Evolutionary conservation across 192 early-diverging fungal species (phyloP), one percentile per base, ranked within the genome.

Genomic region (Coemansia sp.): DNA sequence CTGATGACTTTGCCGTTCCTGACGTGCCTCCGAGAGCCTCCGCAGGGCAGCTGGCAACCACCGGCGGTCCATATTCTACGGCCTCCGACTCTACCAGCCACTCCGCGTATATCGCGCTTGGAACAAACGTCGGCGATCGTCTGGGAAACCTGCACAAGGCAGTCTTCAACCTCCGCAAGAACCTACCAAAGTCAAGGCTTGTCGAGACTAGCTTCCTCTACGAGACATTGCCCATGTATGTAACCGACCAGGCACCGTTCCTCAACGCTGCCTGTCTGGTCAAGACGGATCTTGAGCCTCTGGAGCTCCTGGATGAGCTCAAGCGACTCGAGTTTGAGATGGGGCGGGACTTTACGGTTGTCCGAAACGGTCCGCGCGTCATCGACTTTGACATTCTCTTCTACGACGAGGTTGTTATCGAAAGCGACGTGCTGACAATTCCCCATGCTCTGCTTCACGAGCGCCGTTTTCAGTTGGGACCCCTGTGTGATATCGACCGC

Each of bases 341-440:
- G 79, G 95, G 95, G 15, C 85, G 98, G 23, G 81, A 88, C 65
- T 85, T 88, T 66, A 74, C 68, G 44, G 84, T 87, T 45, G 81
- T 86, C 53, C 85, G 89, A 45, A 92, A 95, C 75, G 96, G 95
- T 5, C 98, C 96, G 48, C 88, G 98, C 10, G 88, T 91, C 7
- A 93, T 99, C 49, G 98, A 99, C 73, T 86, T 98, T 11, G 98
- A 99, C 67, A 98, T 99, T 64, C 73, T 99, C n/a, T 92, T 93
- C 68, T 99, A 93, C 75, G 92, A 95, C 66, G 83, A 87, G 52
- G 58, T 91, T 46, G 85, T 92, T 39, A 80, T 95, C 61, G 76
- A 90, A 5, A 86, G 76, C 11, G 83, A 87, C 16, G 56, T 52
- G 10, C 82, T 99, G 62, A 91, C 85, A 10, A 96, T 99, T 39